Evolutionary conservation across 2,329 filamentous ascomycete species (phyloP), one percentile per base, ranked within the genome.

Genomic region (Xylariaceae sp.): DNA sequence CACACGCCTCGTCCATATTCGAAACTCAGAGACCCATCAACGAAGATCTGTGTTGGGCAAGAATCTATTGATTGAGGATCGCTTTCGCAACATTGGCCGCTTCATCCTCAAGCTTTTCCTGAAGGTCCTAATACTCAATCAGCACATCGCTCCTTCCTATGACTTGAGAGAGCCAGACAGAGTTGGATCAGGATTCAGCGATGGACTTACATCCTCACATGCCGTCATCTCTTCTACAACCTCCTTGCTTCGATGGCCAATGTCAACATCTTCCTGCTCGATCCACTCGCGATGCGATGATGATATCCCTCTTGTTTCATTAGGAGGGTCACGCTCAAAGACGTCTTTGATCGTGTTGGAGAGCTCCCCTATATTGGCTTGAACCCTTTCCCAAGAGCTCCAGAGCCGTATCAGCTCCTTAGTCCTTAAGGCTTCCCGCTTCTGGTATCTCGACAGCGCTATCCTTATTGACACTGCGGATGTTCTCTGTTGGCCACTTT

Each of bases 71-170:
- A 18, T 52, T 53, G 43, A 69, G 45, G 33, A 64, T 60, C 20
- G 60, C 63, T 35, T 67, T 43, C 48, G 67, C 36, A 45, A 69
- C 62, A 16, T 65, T 64, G 35, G 59, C 49, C 36, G 60, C 53
- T 59, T 69, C 61, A 15, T 63, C 46, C 43, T 67, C 54, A 21
- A 69, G 64, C 36, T 66, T 59, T 55, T 66, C 43, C 4, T 67
- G 59, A 60, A 66, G 64, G 41, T 68, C 46, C 67, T 70, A 42
- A 53, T 65, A 24, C 16, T 65, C 13, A 64, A 64, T 70, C 58
- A 69, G 63, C 61, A 67, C 47, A 57, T 64, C 20, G 55, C 58
- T 7, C 56, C 57, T 13, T 48, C 58, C 13, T 65, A 64, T 41
- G 62, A 67, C 36, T 23, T 66, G 8, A 61, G 60, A 29, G 60